phyloP scores from a whole-genome alignment of 1,139 yeast genomes.

The Schwanniomyces etchellsii region DNA sequence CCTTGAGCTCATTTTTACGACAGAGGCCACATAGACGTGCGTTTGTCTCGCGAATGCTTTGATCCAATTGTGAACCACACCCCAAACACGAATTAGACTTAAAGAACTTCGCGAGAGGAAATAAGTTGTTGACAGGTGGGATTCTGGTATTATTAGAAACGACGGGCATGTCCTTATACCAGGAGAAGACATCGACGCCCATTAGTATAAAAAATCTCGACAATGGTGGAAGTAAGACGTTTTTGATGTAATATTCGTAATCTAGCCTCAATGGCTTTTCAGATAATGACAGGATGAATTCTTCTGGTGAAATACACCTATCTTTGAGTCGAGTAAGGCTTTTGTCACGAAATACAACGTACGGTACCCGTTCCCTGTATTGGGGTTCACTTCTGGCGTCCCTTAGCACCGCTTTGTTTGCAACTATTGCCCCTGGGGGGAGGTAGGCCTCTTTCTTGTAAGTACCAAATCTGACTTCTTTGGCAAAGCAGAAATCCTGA shows the following conservation, averaged over 20 bases:
- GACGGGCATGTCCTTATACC: constrained; percentile 64
- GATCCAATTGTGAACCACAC: too few species aligned
- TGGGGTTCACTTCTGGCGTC: constrained; percentile 83
- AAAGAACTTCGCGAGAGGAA: too few species aligned
- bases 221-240: constrained; percentile 83
- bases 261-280: constrained; percentile 49
- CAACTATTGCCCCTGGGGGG: constrained; percentile 90
- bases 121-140: too few species aligned
- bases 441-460: constrained; percentile 66
- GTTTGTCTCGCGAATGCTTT: too few species aligned
- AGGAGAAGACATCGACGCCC: constrained; percentile 72
- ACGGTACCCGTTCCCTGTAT: constrained; percentile 82
- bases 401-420: constrained; percentile 51
- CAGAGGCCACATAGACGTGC: too few species aligned
- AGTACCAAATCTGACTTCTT: constrained; percentile 79
- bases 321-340: constrained; percentile 67
- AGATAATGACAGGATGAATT: constrained; percentile 42
- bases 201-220: constrained; percentile 76
- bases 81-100: too few species aligned
- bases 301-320: constrained; percentile 75
- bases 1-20: too few species aligned
- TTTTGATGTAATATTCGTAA: constrained; percentile 75
- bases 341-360: constrained; percentile 68
- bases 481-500: constrained; percentile 87
- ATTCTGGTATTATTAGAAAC: too few species aligned